phyloP scores from a whole-genome alignment of 2,329 filamentous ascomycete genomes.

The Mycosphaerella sp. region DNA sequence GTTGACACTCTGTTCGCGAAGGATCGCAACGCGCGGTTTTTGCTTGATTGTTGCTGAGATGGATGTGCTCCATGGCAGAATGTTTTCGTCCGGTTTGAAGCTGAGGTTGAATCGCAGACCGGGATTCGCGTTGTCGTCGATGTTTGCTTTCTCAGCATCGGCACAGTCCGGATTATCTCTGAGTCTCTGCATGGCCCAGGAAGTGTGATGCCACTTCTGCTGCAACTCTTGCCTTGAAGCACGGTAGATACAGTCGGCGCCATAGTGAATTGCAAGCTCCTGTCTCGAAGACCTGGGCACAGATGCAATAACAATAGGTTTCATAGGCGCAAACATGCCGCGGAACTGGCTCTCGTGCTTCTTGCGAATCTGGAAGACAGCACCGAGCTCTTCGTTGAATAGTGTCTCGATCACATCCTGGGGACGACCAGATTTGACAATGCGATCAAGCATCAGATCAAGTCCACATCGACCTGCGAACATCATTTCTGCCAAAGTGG shows the following conservation, averaged over 20 bases:
- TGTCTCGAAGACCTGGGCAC: constrained; percentile 66
- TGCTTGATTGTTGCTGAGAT: constrained; percentile 56
- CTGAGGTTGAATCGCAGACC: constrained; percentile 79
- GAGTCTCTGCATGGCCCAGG: constrained; percentile 82
- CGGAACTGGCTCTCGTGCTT: constrained; percentile 79
- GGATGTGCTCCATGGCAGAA: constrained; percentile 61
- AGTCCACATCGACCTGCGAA: constrained; percentile 89
- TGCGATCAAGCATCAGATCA: constrained; percentile 73
- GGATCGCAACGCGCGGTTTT: constrained; percentile 77
- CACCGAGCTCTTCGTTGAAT: constrained; percentile 95
- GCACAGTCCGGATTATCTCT: constrained; percentile 85
- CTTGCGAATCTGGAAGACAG: constrained; percentile 89
- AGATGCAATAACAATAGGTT: constrained; percentile 78
- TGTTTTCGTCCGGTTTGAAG: constrained; percentile 72
- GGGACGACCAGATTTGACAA: constrained; percentile 55
- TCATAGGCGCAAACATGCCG: constrained; percentile 74
- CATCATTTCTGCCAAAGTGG: constrained; percentile 93
- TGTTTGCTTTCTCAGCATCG: constrained; percentile 70
- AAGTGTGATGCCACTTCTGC: constrained; percentile 82
- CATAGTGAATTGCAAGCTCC: constrained; percentile 68
- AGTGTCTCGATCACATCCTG: constrained; percentile 64
- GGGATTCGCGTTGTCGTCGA: constrained; percentile 69
- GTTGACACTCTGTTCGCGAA: constrained; percentile 93
- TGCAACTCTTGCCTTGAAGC: constrained; percentile 69
- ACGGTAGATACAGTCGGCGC: constrained; percentile 60